Base-by-base conservation (phyloP, 805 yeast species). In the Candida namnaoensis region DNA sequence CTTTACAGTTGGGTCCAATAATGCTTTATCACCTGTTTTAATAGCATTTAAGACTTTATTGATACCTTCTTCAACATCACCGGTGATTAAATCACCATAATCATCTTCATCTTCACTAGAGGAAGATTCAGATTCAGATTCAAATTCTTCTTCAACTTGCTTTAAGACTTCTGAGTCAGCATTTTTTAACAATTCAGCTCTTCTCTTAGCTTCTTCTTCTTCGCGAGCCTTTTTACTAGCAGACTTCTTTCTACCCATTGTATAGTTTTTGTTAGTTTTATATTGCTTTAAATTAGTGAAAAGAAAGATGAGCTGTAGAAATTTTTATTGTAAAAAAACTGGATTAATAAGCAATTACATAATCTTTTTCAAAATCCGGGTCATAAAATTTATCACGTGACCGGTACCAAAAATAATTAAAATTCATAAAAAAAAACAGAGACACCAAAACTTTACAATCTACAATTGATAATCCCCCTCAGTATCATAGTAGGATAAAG, bases 161-260 rank as follows among this genome's bases (percentile, higher is more conserved):
- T 54, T 40, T 45, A 52, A 38, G 54, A 43, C 28, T 52, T 44
- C 38, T 57, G 41, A 32, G 49, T 52, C 25, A 43, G 47, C 39
- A 50, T 60, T 36, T 54, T 30, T 30, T 4, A 30, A 12, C 11
- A 30, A 61, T 33, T 64, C 53, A 46, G 53, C 56, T 23, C 44
- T 47, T 3, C 34, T 32, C n/a, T 41, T 39, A 9, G 50, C 47
- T 10, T 46, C 49, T 5, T 48, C 46, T 7, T 40, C 72, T 45
- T 72, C 80, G 56, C 65, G 70, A 10, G 90, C 90, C 54, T 65
- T 81, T 56, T 81, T 83, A 42, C 88, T 69, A 35, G 90, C 88
- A 24, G 91, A 82, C 71, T 85, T 85, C 80, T 85, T 86, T 76
- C 95, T 80, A 36, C 93, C 81, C 95, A 85, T 85, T 26, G 28